Conservation (phyloP, 495 filamentous ascomycete species). For the Penicillium canariense region DNA sequence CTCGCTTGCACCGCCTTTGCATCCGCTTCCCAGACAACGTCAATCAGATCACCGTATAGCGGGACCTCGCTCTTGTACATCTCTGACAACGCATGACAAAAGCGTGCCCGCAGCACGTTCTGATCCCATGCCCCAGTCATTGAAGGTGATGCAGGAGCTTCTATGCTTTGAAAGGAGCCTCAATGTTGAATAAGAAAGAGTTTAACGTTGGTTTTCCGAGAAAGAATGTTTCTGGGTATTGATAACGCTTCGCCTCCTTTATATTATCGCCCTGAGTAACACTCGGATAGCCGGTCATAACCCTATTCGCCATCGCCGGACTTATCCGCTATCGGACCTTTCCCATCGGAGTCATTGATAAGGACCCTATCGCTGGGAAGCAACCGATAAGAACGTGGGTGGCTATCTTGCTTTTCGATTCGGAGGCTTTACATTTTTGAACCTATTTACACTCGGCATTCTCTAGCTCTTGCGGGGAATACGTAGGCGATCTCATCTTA, state of each 20-base stretch:
- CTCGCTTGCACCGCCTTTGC: conserved; percentile 19
- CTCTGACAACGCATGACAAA: conserved; percentile 37
- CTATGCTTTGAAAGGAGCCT: neutral
- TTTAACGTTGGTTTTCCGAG: too few relatives aligned
- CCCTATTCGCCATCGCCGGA: conserved; percentile 7
- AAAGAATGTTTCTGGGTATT: too few relatives aligned
- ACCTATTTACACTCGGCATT: neutral
- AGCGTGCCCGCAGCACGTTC: conserved; percentile 30
- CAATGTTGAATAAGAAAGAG: neutral
- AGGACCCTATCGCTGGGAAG: conserved; percentile 2
- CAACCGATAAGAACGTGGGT: conserved; percentile 1
- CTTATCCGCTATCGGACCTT: conserved; percentile 22
- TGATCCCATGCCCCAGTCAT: conserved; percentile 22
- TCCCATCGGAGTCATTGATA: conserved; percentile 14
- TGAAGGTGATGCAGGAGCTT: neutral
- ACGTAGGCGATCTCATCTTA: neutral
- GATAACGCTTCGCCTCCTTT: neutral
- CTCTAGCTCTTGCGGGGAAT: conserved; percentile 5
- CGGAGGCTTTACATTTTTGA: neutral
- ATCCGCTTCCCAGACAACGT: conserved; percentile 35
- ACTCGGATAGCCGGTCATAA: conserved; percentile 7
- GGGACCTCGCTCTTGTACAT: conserved; percentile 45
- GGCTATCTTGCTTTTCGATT: conserved; percentile 2
- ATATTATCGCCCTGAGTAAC: neutral
- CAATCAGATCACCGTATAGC: conserved; percentile 37